Evolutionary conservation across 2,329 filamentous ascomycete species (phyloP).

Genomic region (Ophiocordyceps polyrhachis-furcata): DNA sequence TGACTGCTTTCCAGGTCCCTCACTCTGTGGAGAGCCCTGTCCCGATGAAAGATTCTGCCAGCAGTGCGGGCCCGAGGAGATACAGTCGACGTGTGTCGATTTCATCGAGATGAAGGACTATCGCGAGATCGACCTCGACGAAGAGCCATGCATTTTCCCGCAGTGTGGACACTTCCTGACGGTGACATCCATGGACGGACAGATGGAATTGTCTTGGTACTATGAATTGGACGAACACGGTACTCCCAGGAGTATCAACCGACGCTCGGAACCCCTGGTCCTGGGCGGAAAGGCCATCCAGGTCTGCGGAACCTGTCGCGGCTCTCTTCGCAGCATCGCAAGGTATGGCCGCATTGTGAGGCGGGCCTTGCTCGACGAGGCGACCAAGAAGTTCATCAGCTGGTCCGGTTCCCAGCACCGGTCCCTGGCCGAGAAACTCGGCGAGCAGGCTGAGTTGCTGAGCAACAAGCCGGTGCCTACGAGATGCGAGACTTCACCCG

Average conservation of each 20-base stretch:
- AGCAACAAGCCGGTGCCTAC: background rate
- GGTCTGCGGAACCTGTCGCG: slow-evolving; percentile 40
- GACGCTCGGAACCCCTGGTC: slow-evolving; percentile 27
- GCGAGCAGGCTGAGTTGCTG: slow-evolving; percentile 3
- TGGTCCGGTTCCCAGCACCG: slow-evolving; percentile 21
- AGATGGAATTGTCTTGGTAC: slow-evolving; percentile 32
- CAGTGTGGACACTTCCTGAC: slow-evolving; percentile 47
- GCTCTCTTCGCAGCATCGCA: slow-evolving; percentile 34
- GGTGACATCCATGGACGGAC: slow-evolving; percentile 37
- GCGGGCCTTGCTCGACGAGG: slow-evolving; percentile 40
- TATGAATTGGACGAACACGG: slow-evolving; percentile 24
- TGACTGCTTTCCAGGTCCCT: slow-evolving; percentile 19
- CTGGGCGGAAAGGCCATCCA: slow-evolving; percentile 22
- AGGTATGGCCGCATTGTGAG: slow-evolving; percentile 45
- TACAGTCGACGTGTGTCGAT: slow-evolving; percentile 33
- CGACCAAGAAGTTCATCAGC: slow-evolving; percentile 44
- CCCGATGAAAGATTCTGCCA: slow-evolving; percentile 36
- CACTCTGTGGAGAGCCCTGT: slow-evolving; percentile 45
- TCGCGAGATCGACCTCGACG: slow-evolving; percentile 35
- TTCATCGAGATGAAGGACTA: slow-evolving; percentile 35
- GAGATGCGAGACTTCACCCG: background rate
- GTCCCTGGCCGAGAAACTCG: slow-evolving; percentile 2
- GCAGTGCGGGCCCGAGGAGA: slow-evolving; percentile 24
- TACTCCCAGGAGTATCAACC: slow-evolving; percentile 14
- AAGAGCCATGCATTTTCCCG: slow-evolving; percentile 42